Conservation (phyloP, 164 flowering plant species). For the Macadamia tetraphylla region DNA sequence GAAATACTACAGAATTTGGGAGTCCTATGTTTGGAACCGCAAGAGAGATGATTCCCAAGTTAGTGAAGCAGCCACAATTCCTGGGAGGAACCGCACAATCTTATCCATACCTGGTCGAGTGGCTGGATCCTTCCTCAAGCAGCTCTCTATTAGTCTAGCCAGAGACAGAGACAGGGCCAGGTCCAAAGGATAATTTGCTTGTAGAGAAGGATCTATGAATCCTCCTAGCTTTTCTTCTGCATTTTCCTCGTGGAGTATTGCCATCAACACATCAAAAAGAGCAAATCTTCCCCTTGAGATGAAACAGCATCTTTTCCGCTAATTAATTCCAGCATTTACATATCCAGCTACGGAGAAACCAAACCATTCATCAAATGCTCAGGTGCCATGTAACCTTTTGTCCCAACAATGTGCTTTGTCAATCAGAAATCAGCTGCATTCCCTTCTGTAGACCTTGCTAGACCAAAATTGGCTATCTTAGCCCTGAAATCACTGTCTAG, state of each 20-base stretch:
- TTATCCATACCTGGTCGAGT: slow-evolving; percentile 50
- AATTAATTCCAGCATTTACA: slow-evolving; percentile 62
- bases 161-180: slow-evolving; percentile 36
- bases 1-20: too few relatives aligned
- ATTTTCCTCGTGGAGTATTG: slow-evolving; percentile 20
- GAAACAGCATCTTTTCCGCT: slow-evolving; percentile 51
- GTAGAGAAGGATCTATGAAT: slow-evolving; percentile 50
- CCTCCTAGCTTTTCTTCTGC: slow-evolving; percentile 27
- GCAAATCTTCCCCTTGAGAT: slow-evolving; percentile 16
- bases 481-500: slow-evolving; percentile 62
- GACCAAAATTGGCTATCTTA: slow-evolving; percentile 57
- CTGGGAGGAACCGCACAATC: slow-evolving; percentile 32
- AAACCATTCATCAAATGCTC: slow-evolving; percentile 74
- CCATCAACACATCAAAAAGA: slow-evolving; percentile 23
- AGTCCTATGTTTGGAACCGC: slow-evolving; percentile 7
- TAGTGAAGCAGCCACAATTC: slow-evolving; percentile 28
- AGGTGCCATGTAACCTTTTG: slow-evolving; percentile 79
- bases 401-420: slow-evolving; percentile 57
- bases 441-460: slow-evolving; percentile 45
- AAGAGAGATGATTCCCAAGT: slow-evolving; percentile 28
- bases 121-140: slow-evolving; percentile 42
- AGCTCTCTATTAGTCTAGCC: slow-evolving; percentile 34
- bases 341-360: slow-evolving; percentile 69
- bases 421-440: slow-evolving; percentile 36
- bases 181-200: slow-evolving; percentile 41